These are phyloP conservation scores for Colletotrichum spaethianum DNA, from an alignment of 2,329 filamentous ascomycete genomes.

Conservation along the genomic window DNA sequence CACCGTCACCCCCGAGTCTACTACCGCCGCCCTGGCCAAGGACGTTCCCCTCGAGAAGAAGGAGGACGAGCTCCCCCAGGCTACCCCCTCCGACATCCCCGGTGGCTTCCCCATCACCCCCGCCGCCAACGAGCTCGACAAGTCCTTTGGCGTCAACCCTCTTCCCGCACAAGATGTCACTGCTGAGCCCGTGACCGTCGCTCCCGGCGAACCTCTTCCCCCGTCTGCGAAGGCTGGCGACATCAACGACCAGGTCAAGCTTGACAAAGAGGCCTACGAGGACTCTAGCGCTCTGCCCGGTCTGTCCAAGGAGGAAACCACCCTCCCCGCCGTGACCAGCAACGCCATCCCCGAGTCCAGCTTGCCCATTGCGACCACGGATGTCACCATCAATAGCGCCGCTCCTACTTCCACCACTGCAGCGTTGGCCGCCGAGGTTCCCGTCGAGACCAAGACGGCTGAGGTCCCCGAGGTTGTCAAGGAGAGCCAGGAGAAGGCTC, in stretches of 20 bases:
- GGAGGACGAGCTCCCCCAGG: constrained; percentile 35
- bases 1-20: constrained; percentile 78
- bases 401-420: constrained; percentile 75
- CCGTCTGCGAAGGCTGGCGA: constrained; percentile 77
- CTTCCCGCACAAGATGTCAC: constrained; percentile 73
- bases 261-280: constrained; percentile 90
- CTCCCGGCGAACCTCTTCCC: constrained; percentile 86
- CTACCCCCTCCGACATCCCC: constrained; percentile 55
- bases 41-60: constrained; percentile 55
- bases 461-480: constrained; percentile 76
- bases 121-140: constrained; percentile 64
- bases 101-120: constrained; percentile 76
- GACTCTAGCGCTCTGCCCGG: constrained; percentile 78
- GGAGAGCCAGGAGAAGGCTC: constrained; percentile 79
- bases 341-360: constrained; percentile 87
- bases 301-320: constrained; percentile 53
- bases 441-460: constrained; percentile 69
- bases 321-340: constrained; percentile 68
- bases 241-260: constrained; percentile 78
- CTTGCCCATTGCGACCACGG: constrained; percentile 72
- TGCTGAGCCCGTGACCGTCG: constrained; percentile 85
- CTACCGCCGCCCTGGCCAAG: constrained; percentile 79
- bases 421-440: constrained; percentile 76
- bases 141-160: constrained; percentile 72
- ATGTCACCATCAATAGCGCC: constrained; percentile 67